These are phyloP conservation scores for Cadophora sp. DNA, from an alignment of 2,329 filamentous ascomycete species.

Conservation along the genomic window DNA sequence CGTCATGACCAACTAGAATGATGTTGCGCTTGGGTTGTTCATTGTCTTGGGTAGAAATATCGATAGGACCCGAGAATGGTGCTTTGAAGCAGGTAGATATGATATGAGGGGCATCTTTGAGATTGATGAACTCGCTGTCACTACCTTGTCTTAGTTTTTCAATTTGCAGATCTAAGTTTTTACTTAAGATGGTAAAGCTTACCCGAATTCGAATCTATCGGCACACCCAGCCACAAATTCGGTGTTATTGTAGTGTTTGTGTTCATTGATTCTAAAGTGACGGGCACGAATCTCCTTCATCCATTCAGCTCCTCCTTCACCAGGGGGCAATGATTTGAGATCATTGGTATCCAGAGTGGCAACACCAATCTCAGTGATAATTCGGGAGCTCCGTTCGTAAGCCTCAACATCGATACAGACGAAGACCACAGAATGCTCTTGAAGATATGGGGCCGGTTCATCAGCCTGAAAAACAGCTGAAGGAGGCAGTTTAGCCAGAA, in stretches of 20 bases:
- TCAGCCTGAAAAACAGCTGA: slow-evolving; percentile 51
- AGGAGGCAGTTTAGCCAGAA: slow-evolving; percentile 36
- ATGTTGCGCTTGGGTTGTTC: slow-evolving; percentile 57
- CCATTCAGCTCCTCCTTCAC: slow-evolving; percentile 70
- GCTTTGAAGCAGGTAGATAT: slow-evolving; percentile 62
- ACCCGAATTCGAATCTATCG: slow-evolving; percentile 78
- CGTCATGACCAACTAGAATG: slow-evolving; percentile 81
- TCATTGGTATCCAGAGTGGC: slow-evolving; percentile 76
- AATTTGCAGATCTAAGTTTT: slow-evolving; percentile 3
- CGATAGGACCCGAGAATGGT: slow-evolving; percentile 53
- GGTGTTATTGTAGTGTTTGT: slow-evolving; percentile 68
- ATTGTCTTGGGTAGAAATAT: background rate
- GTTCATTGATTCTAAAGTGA: slow-evolving; percentile 80
- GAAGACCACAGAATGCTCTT: slow-evolving; percentile 68
- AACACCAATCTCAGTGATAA: slow-evolving; percentile 86
- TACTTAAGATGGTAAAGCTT: slow-evolving; percentile 40
- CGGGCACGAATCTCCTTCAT: slow-evolving; percentile 67
- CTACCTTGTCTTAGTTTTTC: slow-evolving; percentile 42
- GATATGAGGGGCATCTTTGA: slow-evolving; percentile 51
- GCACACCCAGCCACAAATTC: slow-evolving; percentile 76
- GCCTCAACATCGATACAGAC: slow-evolving; percentile 84
- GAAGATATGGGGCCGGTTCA: slow-evolving; percentile 52
- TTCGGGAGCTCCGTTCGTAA: slow-evolving; percentile 69
- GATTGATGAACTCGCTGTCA: slow-evolving; percentile 59
- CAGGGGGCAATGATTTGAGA: slow-evolving; percentile 62